Evolutionary conservation across 2,329 filamentous ascomycete species (phyloP).

Genomic region (Phyllosticta citriasiana): DNA sequence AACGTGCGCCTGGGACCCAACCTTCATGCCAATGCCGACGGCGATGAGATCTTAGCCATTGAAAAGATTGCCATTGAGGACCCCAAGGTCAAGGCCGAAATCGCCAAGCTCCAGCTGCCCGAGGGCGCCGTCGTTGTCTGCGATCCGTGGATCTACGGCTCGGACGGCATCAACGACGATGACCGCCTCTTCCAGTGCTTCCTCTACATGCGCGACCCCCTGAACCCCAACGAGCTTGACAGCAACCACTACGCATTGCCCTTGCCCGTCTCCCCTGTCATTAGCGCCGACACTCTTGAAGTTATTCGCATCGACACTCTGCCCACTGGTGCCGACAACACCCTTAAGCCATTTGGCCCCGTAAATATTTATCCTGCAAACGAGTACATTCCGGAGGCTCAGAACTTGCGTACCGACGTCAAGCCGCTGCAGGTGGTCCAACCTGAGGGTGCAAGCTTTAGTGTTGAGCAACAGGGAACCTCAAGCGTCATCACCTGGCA

Average conservation of each 20-base stretch:
- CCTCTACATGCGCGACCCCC: conserved; percentile 55
- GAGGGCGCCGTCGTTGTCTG: conserved; percentile 46
- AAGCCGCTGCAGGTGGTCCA: conserved; percentile 57
- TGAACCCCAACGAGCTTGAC: conserved; percentile 49
- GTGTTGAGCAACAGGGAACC: conserved; percentile 40
- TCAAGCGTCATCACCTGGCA: conserved; percentile 54
- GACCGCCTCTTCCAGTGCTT: conserved; percentile 52
- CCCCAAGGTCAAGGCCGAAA: conserved; percentile 46
- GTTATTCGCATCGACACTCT: conserved; percentile 60
- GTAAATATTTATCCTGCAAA: conserved; percentile 51
- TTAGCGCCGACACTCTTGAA: conserved; percentile 52
- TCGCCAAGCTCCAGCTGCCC: conserved; percentile 50
- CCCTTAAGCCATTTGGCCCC: conserved; percentile 43
- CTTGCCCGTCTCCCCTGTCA: conserved; percentile 55
- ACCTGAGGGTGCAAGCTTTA: conserved; percentile 55
- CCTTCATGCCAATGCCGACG: conserved; percentile 47
- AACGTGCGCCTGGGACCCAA: conserved; percentile 51
- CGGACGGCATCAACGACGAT: conserved; percentile 39
- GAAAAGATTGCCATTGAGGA: conserved; percentile 48
- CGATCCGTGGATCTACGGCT: conserved; percentile 62
- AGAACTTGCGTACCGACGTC: conserved; percentile 49
- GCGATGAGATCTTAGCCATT: conserved; percentile 49
- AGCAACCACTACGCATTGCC: conserved; percentile 61
- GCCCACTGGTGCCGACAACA: conserved; percentile 56
- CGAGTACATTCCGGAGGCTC: conserved; percentile 57